Conservation (phyloP, 2,329 filamentous ascomycete species). For the Alternaria gansuensis region DNA sequence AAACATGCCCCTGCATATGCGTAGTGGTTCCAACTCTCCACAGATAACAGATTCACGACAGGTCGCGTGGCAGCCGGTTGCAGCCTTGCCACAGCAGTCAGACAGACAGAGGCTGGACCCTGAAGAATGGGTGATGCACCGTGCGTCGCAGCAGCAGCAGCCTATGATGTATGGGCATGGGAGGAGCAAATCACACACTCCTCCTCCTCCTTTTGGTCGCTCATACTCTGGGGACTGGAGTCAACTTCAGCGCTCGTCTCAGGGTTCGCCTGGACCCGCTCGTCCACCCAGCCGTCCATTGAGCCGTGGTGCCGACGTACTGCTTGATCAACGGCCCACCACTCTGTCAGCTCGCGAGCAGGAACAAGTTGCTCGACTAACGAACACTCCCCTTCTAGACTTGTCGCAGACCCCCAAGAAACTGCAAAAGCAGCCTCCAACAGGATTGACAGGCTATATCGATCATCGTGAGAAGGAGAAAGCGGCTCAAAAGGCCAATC, state of each 20-base stretch:
- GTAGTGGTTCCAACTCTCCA: constrained; percentile 46
- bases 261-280: constrained; percentile 32
- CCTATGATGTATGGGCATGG: constrained; percentile 62
- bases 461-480: constrained; percentile 82
- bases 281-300: constrained; percentile 46
- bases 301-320: constrained; percentile 62
- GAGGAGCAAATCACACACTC: constrained; percentile 63
- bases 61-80: constrained; percentile 81
- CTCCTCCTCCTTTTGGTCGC: constrained; percentile 51
- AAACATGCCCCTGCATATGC: constrained; percentile 56
- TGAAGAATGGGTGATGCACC: constrained; percentile 85
- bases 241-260: constrained; percentile 46
- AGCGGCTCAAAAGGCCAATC: constrained; percentile 45
- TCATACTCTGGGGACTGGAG: constrained; percentile 58
- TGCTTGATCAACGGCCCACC: constrained; percentile 63
- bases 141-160: constrained; percentile 65
- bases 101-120: constrained; percentile 69
- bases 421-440: constrained; percentile 53
- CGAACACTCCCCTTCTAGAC: constrained; percentile 77
- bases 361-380: constrained; percentile 84
- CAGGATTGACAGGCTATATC: constrained; percentile 78
- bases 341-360: constrained; percentile 87
- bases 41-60: constrained; percentile 67
- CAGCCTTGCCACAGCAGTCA: constrained; percentile 59
- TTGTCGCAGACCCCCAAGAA: constrained; percentile 63